Evolutionary conservation across 148 eudicot species (phyloP).

Genomic region (Cornus controversa): DNA sequence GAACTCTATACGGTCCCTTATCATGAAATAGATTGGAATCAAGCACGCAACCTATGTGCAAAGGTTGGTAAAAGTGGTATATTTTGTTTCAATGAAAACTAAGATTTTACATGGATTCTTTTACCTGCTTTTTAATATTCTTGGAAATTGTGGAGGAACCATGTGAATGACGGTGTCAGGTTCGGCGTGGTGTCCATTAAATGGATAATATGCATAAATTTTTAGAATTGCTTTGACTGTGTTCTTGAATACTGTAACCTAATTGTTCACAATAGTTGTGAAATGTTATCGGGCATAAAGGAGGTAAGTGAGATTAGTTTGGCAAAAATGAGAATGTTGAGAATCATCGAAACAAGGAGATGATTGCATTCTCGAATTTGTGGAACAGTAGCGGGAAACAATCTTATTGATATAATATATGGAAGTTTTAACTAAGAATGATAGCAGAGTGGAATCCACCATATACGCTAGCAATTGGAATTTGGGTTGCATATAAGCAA

Average conservation of each 20-base stretch:
- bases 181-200: neutral
- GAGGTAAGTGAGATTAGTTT: neutral
- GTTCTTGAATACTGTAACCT: neutral
- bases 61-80: constrained; percentile 51
- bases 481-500: neutral
- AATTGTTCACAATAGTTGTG: neutral
- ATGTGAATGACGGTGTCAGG: neutral
- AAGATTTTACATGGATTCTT: neutral
- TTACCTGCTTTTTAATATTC: neutral
- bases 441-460: neutral
- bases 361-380: neutral
- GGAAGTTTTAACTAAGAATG: neutral
- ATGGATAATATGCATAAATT: neutral
- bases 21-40: constrained; percentile 88
- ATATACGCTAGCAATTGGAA: neutral
- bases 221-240: neutral
- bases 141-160: neutral
- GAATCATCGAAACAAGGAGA: neutral
- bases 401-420: neutral
- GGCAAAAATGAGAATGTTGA: neutral
- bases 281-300: neutral
- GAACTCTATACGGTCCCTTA: constrained; percentile 79
- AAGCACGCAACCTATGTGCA: constrained; percentile 90
- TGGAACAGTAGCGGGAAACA: neutral
- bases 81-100: neutral